These are phyloP conservation scores for Porphyra umbilicalis DNA, from an alignment of 31 red algal genomes.

Conservation along the genomic window DNA sequence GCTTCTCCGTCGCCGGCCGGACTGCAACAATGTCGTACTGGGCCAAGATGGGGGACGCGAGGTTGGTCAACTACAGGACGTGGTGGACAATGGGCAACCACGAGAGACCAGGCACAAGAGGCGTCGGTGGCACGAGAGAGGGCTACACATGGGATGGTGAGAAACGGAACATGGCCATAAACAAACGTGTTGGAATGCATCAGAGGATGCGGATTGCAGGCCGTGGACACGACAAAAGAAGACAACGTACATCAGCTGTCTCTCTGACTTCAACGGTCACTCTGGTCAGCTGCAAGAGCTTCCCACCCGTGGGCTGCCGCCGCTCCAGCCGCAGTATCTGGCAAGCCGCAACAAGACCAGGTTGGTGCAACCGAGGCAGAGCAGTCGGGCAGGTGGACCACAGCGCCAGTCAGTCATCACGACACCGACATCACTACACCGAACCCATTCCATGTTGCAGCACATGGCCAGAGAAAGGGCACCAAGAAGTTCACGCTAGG, in stretches of 20 bases:
- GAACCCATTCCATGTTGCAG: too few species aligned
- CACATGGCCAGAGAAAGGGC: neutral
- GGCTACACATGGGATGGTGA: too few species aligned
- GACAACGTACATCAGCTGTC: constrained; percentile 5
- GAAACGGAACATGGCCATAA: too few species aligned
- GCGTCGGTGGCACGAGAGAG: too few species aligned
- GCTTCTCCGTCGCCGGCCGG: constrained; percentile 49
- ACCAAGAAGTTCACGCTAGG: neutral
- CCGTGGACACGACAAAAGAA: too few species aligned
- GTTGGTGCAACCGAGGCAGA: neutral
- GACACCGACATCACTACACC: too few species aligned
- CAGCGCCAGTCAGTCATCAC: neutral
- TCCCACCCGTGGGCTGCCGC: neutral
- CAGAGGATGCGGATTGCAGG: too few species aligned
- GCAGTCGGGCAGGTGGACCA: too few species aligned
- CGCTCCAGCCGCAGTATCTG: neutral
- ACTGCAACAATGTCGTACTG: constrained; percentile 76
- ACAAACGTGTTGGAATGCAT: too few species aligned
- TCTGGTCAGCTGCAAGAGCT: constrained; percentile 4
- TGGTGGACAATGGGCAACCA: neutral
- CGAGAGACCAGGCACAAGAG: neutral
- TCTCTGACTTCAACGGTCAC: neutral
- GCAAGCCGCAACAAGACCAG: neutral
- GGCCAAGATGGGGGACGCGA: constrained; percentile 31
- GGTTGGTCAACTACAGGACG: constrained; percentile 39